phyloP scores from a whole-genome alignment of 352 stramenopile genomes.

The Phytophthora europaea region DNA sequence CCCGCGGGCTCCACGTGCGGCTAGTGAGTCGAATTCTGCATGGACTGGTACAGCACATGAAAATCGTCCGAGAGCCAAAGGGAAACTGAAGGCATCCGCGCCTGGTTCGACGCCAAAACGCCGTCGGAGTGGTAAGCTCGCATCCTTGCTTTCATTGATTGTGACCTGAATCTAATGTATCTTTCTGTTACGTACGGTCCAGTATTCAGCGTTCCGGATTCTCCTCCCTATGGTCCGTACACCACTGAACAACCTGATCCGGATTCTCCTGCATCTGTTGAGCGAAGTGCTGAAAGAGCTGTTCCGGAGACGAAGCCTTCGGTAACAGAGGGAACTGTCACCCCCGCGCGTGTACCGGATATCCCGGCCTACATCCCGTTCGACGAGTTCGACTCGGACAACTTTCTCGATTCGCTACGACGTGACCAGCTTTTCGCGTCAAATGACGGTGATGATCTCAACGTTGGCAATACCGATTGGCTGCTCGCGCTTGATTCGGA shows the following conservation, averaged over 20 bases:
- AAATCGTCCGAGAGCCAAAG: background rate
- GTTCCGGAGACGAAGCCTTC: background rate
- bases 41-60: background rate
- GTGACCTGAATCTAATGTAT: background rate
- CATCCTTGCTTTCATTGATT: background rate
- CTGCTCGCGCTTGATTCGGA: background rate
- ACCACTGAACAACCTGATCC: background rate
- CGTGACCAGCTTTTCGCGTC: background rate
- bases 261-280: background rate
- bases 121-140: background rate
- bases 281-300: background rate
- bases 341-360: background rate
- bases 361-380: background rate
- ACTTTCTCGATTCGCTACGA: background rate
- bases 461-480: background rate
- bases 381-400: slow-evolving; percentile 3
- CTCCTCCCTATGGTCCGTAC: background rate
- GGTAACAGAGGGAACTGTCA: background rate
- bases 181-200: background rate
- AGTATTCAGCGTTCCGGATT: background rate
- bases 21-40: background rate
- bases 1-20: background rate
- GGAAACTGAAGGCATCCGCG: background rate
- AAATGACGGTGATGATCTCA: background rate
- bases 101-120: background rate